Conservation (phyloP, 495 filamentous ascomycete genomes). For the Hypoxylon fuscum region DNA sequence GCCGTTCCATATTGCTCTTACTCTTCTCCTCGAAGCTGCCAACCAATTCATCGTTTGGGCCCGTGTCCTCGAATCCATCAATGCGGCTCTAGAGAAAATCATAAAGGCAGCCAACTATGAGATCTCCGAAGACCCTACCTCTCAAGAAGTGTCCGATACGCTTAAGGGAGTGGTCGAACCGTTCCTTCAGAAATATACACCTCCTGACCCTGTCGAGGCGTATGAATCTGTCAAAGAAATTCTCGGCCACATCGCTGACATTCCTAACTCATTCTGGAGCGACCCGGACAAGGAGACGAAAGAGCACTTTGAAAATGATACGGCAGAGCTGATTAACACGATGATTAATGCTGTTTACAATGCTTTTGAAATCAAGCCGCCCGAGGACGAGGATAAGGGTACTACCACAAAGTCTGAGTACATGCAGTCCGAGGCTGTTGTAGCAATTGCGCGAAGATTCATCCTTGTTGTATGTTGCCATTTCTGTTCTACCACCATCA, state of each 20-base stretch:
- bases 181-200: conserved; percentile 41
- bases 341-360: conserved; percentile 44
- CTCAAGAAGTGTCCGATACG: conserved; percentile 21
- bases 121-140: neutral
- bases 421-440: conserved; percentile 23
- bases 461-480: conserved; percentile 45
- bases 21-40: conserved; percentile 43
- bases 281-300: conserved; percentile 14
- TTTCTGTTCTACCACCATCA: conserved; percentile 3
- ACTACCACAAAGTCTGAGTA: conserved; percentile 7
- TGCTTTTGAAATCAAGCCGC: conserved; percentile 43
- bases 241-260: conserved; percentile 30
- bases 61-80: conserved; percentile 36
- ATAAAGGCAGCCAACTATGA: neutral
- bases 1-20: conserved; percentile 69
- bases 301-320: conserved; percentile 12
- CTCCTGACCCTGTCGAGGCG: conserved; percentile 26
- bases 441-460: conserved; percentile 31
- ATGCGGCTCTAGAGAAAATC: conserved; percentile 14
- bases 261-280: conserved; percentile 41
- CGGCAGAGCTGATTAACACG: conserved; percentile 30
- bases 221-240: conserved; percentile 31
- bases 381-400: conserved; percentile 29
- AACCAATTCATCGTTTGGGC: conserved; percentile 52
- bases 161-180: conserved; percentile 21